Evolutionary conservation across 2,329 filamentous ascomycete species (phyloP).

Genomic region (Aureobasidium sp.): DNA sequence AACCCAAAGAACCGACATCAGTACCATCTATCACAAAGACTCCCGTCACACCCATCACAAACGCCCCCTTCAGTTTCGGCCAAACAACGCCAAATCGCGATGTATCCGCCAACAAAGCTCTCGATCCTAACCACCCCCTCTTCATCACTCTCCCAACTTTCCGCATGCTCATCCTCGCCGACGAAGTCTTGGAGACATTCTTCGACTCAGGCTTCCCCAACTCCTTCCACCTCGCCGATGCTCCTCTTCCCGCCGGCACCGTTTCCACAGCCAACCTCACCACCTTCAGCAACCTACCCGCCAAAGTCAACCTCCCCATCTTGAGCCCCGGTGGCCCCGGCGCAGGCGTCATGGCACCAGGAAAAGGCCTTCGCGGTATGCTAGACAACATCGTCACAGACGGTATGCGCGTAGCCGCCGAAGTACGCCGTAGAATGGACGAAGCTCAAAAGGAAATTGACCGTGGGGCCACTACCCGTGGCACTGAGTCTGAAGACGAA

Average conservation of each 20-base stretch:
- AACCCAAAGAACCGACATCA: slow-evolving; percentile 12
- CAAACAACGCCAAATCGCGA: slow-evolving; percentile 38
- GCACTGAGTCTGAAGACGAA: slow-evolving; percentile 48
- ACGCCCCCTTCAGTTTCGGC: slow-evolving; percentile 16
- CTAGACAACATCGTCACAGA: slow-evolving; percentile 97
- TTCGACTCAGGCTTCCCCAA: slow-evolving; percentile 93
- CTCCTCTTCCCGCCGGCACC: slow-evolving; percentile 38
- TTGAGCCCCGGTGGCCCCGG: slow-evolving; percentile 25
- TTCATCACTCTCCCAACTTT: slow-evolving; percentile 97
- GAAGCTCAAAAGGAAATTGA: slow-evolving; percentile 90
- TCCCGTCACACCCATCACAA: slow-evolving; percentile 12
- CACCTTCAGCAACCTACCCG: slow-evolving; percentile 68
- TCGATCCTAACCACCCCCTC: slow-evolving; percentile 86
- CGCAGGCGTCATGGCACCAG: slow-evolving; percentile 50
- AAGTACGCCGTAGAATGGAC: slow-evolving; percentile 87
- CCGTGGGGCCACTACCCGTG: slow-evolving; percentile 60
- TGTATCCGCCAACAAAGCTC: slow-evolving; percentile 75
- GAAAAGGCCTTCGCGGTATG: slow-evolving; percentile 79
- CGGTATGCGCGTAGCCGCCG: slow-evolving; percentile 89
- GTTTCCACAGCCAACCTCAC: slow-evolving; percentile 62
- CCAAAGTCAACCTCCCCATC: slow-evolving; percentile 15
- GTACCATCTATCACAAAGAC: slow-evolving; percentile 1
- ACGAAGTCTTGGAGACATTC: slow-evolving; percentile 92
- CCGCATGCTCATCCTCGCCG: slow-evolving; percentile 95
- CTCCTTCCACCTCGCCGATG: slow-evolving; percentile 79